Conservation (phyloP, 2,329 filamentous ascomycete species). For the Dothideomycetidae sp. region DNA sequence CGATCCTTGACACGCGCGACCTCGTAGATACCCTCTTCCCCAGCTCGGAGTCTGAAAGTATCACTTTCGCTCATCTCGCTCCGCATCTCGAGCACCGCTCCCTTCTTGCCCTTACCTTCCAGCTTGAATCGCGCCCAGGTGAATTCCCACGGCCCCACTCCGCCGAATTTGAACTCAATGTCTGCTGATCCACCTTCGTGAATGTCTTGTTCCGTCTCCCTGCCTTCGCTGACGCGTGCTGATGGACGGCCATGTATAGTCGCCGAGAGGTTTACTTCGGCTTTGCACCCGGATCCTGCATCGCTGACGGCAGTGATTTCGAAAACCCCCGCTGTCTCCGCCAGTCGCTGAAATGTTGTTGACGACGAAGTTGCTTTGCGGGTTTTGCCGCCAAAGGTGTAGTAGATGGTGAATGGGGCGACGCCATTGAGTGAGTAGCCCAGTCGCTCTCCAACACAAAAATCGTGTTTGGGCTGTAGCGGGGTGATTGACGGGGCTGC, state of each 20-base stretch:
- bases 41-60: conserved; percentile 67
- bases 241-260: conserved; percentile 83
- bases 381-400: conserved; percentile 66
- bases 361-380: conserved; percentile 66
- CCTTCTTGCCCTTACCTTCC: conserved; percentile 60
- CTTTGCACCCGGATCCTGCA: conserved; percentile 75
- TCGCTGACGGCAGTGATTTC: conserved; percentile 77
- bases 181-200: conserved; percentile 93
- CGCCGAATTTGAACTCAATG: conserved; percentile 88
- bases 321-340: conserved; percentile 80
- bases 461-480: conserved; percentile 70
- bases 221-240: conserved; percentile 76
- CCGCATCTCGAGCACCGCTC: conserved; percentile 73
- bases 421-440: conserved; percentile 83
- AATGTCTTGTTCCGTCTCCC: conserved; percentile 71
- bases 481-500: conserved; percentile 85
- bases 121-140: conserved; percentile 90
- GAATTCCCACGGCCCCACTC: conserved; percentile 92
- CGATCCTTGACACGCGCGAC: conserved; percentile 91
- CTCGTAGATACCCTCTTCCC: conserved; percentile 93
- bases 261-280: conserved; percentile 63
- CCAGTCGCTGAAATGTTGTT: conserved; percentile 83
- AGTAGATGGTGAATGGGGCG: conserved; percentile 83
- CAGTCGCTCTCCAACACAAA: conserved; percentile 90
- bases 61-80: conserved; percentile 75